Evolutionary conservation across 176 grass and related monocot genomes (phyloP).

Genomic region (Tuctoria greenei): DNA sequence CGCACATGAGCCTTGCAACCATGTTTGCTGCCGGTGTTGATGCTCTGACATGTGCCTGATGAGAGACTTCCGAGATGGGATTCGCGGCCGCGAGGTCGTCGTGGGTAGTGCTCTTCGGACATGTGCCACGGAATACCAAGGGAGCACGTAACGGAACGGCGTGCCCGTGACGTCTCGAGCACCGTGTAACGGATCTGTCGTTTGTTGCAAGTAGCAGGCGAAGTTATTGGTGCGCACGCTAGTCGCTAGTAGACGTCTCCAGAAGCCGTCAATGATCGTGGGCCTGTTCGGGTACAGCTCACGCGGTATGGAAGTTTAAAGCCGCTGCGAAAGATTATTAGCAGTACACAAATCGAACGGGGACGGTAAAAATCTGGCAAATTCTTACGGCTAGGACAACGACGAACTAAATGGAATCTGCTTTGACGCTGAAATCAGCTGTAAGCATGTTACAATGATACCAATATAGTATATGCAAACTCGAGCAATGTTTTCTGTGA

Average conservation of each 20-base stretch:
- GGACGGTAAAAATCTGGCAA: background rate
- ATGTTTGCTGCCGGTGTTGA: too few species aligned
- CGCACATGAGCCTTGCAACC: background rate
- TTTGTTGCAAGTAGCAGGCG: background rate
- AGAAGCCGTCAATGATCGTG: conserved; percentile 31
- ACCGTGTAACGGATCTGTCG: conserved; percentile 5
- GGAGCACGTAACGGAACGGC: conserved; percentile 36
- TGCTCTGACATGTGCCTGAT: too few species aligned
- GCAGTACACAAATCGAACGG: background rate
- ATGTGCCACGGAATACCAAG: background rate
- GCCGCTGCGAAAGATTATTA: background rate
- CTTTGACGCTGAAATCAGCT: background rate
- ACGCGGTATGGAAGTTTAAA: conserved; percentile 2
- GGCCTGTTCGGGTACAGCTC: background rate
- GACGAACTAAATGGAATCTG: background rate
- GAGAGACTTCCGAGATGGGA: too few species aligned
- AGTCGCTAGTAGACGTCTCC: background rate
- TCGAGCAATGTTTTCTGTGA: background rate
- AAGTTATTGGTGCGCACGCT: conserved; percentile 16
- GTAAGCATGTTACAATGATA: background rate
- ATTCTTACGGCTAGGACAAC: background rate
- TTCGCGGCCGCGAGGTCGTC: too few species aligned
- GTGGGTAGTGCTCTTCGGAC: conserved; percentile 25
- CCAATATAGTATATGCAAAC: background rate
- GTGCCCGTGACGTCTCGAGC: conserved; percentile 32